Evolutionary conservation across 805 yeast genomes (phyloP).

Genomic region (Zygotorulaspora danielsina): DNA sequence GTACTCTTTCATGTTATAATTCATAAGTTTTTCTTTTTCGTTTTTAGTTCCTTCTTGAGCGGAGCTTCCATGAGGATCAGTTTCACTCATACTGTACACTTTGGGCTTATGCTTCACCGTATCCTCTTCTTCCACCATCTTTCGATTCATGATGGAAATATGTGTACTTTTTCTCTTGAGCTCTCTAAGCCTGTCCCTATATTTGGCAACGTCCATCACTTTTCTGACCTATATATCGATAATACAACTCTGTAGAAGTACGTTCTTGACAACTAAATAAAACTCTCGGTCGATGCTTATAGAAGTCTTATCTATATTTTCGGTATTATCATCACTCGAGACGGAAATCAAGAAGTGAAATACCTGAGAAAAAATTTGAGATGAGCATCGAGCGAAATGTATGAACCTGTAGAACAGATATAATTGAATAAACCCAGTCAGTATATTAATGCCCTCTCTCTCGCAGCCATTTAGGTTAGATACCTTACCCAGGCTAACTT

Average conservation of each 20-base stretch:
- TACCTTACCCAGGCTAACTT: slow-evolving; percentile 32
- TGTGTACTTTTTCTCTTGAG: slow-evolving; percentile 20
- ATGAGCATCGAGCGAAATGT: slow-evolving; percentile 9
- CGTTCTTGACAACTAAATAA: no score
- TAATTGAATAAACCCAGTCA: not conserved
- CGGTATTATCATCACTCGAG: not conserved
- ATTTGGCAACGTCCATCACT: slow-evolving; percentile 13
- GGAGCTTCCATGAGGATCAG: not conserved
- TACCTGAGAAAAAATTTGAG: slow-evolving; percentile 14
- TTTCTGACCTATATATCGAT: no score
- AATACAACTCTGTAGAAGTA: no score
- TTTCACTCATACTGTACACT: slow-evolving; percentile 25
- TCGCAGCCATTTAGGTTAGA: slow-evolving; percentile 37
- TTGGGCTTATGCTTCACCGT: slow-evolving; percentile 20
- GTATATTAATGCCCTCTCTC: slow-evolving; percentile 31
- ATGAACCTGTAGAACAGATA: not conserved
- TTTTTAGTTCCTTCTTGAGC: slow-evolving; percentile 4
- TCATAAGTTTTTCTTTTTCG: slow-evolving; percentile 14
- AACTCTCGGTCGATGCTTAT: no score
- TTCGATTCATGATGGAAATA: slow-evolving; percentile 23
- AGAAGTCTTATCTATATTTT: no score
- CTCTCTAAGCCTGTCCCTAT: slow-evolving; percentile 16
- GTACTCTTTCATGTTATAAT: slow-evolving; percentile 26
- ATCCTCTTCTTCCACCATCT: slow-evolving; percentile 18
- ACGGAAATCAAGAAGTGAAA: not conserved